A percentile compares a stretch with the other conserved stretches of the same genome.
Evolutionary conservation across 768 basidiomycete species (phyloP).

Genomic region (Lentinula raphanica): DNA sequence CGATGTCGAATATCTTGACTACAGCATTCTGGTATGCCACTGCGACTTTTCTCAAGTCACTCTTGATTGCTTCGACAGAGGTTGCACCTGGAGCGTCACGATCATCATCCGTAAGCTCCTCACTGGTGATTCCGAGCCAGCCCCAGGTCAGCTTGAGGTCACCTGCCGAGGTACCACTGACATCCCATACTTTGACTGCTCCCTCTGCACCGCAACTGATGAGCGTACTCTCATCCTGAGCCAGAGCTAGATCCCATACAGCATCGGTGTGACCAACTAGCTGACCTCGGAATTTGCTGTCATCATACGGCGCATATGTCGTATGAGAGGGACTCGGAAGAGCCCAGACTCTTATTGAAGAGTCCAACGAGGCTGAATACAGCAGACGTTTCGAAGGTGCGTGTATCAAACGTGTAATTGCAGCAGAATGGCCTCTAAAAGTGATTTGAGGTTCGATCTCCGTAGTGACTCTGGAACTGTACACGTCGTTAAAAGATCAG

Average conservation of each 20-base stretch:
- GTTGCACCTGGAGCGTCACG: conserved; percentile 67
- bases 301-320: conserved; percentile 89
- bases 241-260: conserved; percentile 90
- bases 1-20: conserved; percentile 89
- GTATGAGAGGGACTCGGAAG: conserved; percentile 73
- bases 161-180: conserved; percentile 59
- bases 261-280: conserved; percentile 93
- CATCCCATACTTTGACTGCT: conserved; percentile 90
- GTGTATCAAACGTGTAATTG: conserved; percentile 82
- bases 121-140: conserved; percentile 51
- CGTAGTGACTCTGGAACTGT: conserved; percentile 63
- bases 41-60: conserved; percentile 79
- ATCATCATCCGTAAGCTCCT: conserved; percentile 43
- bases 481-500: conserved; percentile 11
- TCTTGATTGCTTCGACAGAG: conserved; percentile 76
- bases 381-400: conserved; percentile 71
- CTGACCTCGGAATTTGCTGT: conserved; percentile 67
- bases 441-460: conserved; percentile 94
- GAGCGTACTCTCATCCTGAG: conserved; percentile 76
- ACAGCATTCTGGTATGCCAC: conserved; percentile 88
- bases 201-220: conserved; percentile 93
- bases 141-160: conserved; percentile 76
- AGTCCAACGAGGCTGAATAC: conserved; percentile 91
- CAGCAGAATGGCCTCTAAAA: conserved; percentile 86
- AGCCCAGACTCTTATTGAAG: conserved; percentile 89